Percentiles rank a stretch among this genome's conserved stretches.
Conservation (phyloP, 495 filamentous ascomycete genomes). For the Aspergillus coremiiformis region DNA sequence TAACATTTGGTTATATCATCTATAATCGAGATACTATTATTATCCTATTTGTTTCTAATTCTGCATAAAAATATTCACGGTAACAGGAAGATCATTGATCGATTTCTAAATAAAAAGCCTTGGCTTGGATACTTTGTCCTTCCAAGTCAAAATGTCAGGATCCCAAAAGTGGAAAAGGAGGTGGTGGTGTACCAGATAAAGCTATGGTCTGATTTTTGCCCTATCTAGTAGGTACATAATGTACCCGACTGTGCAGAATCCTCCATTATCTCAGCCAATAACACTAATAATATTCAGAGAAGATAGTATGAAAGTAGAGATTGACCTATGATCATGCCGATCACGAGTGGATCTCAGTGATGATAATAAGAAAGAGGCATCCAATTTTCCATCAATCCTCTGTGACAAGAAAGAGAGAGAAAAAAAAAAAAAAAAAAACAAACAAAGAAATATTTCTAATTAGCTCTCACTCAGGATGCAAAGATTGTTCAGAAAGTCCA, state of each 20-base stretch:
- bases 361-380: background rate
- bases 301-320: background rate
- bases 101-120: too few species aligned
- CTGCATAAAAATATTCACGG: background rate
- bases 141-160: background rate
- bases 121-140: background rate
- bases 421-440: too few species aligned
- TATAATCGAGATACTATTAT: background rate
- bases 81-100: too few species aligned
- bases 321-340: background rate
- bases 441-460: too few species aligned
- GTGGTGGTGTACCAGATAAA: background rate
- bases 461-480: too few species aligned
- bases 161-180: background rate
- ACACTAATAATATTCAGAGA: background rate
- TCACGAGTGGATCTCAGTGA: background rate
- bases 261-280: background rate
- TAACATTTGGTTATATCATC: background rate
- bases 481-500: too few species aligned
- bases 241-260: background rate
- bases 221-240: background rate
- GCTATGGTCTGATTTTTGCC: background rate
- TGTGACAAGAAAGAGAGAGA: background rate
- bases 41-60: background rate
- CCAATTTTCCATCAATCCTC: background rate